Evolutionary conservation across 2,329 filamentous ascomycete species (phyloP).

Genomic region (Penicillium olsonii): DNA sequence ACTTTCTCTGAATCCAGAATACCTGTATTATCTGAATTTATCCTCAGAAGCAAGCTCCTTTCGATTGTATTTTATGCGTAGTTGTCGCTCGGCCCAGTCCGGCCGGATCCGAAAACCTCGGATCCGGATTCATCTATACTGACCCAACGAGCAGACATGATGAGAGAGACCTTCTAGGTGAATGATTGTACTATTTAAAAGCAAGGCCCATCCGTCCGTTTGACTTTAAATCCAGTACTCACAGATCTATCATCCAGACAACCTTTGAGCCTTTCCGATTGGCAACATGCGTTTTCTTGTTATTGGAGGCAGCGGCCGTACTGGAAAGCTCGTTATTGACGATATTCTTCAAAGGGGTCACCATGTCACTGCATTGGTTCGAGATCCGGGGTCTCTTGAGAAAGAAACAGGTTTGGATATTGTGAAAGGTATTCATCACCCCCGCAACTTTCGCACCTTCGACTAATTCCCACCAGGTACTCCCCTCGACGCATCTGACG

Average conservation of each 20-base stretch:
- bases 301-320: slow-evolving; percentile 48
- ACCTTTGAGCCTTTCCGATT: not conserved
- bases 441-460: not conserved
- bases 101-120: not conserved
- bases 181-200: not conserved
- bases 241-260: not conserved
- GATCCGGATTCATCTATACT: not conserved
- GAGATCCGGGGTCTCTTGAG: slow-evolving; percentile 30
- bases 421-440: slow-evolving; percentile 18
- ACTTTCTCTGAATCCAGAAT: too few relatives aligned
- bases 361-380: slow-evolving; percentile 43
- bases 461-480: slow-evolving; percentile 17
- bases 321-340: slow-evolving; percentile 45
- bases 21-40: too few relatives aligned
- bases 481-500: slow-evolving; percentile 22
- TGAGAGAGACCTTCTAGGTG: not conserved
- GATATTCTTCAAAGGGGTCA: slow-evolving; percentile 43
- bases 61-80: too few relatives aligned
- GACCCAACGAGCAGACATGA: not conserved
- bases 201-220: not conserved
- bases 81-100: not conserved
- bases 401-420: slow-evolving; percentile 21
- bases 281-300: slow-evolving; percentile 37
- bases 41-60: too few relatives aligned
- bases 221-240: not conserved